phyloP scores from a whole-genome alignment of 345 rosid genomes.

The Eutrema japonicum region DNA sequence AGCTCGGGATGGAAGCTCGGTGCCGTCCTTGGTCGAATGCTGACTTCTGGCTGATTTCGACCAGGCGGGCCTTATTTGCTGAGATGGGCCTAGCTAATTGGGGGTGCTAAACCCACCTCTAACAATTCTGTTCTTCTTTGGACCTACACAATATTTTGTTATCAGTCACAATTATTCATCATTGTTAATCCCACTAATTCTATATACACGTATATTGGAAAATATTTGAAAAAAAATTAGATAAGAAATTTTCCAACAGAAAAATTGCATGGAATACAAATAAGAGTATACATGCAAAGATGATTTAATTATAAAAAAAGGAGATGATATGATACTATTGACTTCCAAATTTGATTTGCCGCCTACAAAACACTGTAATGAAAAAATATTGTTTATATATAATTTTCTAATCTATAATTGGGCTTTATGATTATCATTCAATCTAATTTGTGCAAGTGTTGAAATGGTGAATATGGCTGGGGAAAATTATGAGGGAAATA shows the following conservation, averaged over 20 bases:
- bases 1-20: too few relatives aligned
- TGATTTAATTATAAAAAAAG: not conserved
- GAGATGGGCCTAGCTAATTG: too few relatives aligned
- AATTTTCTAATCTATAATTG: not conserved
- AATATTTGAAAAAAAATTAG: not conserved
- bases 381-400: not conserved
- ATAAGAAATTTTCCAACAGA: not conserved
- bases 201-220: not conserved
- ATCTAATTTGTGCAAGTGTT: constrained; percentile 13
- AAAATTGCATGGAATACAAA: constrained; percentile 6
- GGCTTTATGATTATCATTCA: not conserved
- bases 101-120: too few relatives aligned
- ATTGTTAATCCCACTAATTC: constrained; percentile 29
- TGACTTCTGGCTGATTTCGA: too few relatives aligned
- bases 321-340: not conserved
- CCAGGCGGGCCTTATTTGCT: too few relatives aligned
- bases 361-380: not conserved
- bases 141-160: constrained; percentile 39
- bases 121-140: constrained; percentile 30
- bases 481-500: not conserved
- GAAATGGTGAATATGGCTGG: constrained; percentile 25
- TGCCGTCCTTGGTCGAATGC: too few relatives aligned
- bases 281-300: not conserved
- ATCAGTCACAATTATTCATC: constrained; percentile 34
- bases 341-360: not conserved